Evolutionary conservation across 2,329 filamentous ascomycete genomes (phyloP).

Genomic region (Orbilia blumenaviensis): DNA sequence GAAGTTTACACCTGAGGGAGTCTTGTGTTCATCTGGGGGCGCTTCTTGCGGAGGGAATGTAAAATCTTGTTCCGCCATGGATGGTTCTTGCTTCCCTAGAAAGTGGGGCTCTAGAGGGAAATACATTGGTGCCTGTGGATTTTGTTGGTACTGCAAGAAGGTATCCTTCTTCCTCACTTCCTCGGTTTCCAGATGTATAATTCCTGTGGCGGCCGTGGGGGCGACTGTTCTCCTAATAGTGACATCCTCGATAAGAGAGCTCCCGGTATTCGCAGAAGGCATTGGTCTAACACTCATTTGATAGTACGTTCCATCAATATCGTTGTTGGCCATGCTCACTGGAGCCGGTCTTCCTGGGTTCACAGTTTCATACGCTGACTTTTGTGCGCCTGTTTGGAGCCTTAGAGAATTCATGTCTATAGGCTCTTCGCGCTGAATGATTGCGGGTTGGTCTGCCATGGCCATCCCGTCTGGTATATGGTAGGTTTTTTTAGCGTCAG

Average conservation of each 20-base stretch:
- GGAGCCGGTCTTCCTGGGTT: slow-evolving; percentile 66
- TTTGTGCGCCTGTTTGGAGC: slow-evolving; percentile 58
- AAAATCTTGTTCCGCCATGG: slow-evolving; percentile 30
- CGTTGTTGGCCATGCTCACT: slow-evolving; percentile 62
- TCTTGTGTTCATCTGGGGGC: slow-evolving; percentile 30
- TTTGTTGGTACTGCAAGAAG: neutral
- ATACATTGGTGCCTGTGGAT: slow-evolving; percentile 1
- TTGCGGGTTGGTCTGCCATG: slow-evolving; percentile 56
- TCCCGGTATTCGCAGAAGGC: slow-evolving; percentile 58
- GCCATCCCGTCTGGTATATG: slow-evolving; percentile 57
- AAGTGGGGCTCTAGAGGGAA: slow-evolving; percentile 8
- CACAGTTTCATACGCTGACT: slow-evolving; percentile 66
- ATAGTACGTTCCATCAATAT: slow-evolving; percentile 66
- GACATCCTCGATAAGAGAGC: slow-evolving; percentile 61
- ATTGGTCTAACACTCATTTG: slow-evolving; percentile 63
- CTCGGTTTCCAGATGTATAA: slow-evolving; percentile 1
- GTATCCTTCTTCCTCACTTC: slow-evolving; percentile 2
- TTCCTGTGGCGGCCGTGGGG: slow-evolving; percentile 34
- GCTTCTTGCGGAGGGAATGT: slow-evolving; percentile 21
- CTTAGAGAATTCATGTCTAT: slow-evolving; percentile 12
- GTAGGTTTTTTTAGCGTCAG: slow-evolving; percentile 58
- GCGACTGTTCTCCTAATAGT: slow-evolving; percentile 62
- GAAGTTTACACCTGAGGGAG: slow-evolving; percentile 34
- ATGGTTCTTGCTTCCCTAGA: slow-evolving; percentile 11
- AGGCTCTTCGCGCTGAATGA: slow-evolving; percentile 3